A percentile compares a stretch with the other conserved stretches of the same genome.
phyloP scores from a whole-genome alignment of 2,329 filamentous ascomycete species.

The Hypoxylon sp. region DNA sequence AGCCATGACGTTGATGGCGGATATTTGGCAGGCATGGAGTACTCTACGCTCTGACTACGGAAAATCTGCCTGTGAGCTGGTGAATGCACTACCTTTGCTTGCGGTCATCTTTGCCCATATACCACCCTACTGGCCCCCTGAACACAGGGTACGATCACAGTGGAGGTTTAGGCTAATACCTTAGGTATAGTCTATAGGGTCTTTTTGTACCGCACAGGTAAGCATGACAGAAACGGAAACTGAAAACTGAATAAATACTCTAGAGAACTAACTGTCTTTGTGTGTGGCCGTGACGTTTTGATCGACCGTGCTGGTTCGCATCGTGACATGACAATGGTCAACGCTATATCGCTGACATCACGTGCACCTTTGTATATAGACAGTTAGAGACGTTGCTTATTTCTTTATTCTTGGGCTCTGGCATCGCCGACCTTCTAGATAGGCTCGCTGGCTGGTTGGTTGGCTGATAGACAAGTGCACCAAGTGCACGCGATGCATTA shows the following conservation, averaged over 20 bases:
- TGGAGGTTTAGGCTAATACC: conserved; percentile 1
- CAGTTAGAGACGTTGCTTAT: not conserved
- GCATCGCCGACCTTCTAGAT: not conserved
- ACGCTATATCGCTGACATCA: not conserved
- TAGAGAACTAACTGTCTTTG: not conserved
- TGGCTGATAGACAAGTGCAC: not conserved
- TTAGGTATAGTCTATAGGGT: conserved; percentile 2
- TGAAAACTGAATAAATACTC: conserved; percentile 3
- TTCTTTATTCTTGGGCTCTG: not conserved
- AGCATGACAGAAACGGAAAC: not conserved
- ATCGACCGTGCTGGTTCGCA: not conserved
- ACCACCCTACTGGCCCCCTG: not conserved
- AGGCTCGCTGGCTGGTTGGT: too few relatives aligned
- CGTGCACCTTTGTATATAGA: not conserved
- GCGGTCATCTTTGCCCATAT: not conserved
- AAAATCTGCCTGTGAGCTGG: not conserved
- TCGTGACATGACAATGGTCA: not conserved
- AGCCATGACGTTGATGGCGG: conserved; percentile 6
- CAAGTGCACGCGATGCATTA: not conserved
- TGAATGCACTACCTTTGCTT: conserved; percentile 2
- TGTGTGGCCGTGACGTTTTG: not conserved
- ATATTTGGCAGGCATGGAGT: not conserved
- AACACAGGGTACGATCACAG: not conserved
- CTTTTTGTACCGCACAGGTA: not conserved
- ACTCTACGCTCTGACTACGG: not conserved